Evolutionary conservation across 2,329 filamentous ascomycete genomes (phyloP).

Genomic region (Elsinoe perseae): DNA sequence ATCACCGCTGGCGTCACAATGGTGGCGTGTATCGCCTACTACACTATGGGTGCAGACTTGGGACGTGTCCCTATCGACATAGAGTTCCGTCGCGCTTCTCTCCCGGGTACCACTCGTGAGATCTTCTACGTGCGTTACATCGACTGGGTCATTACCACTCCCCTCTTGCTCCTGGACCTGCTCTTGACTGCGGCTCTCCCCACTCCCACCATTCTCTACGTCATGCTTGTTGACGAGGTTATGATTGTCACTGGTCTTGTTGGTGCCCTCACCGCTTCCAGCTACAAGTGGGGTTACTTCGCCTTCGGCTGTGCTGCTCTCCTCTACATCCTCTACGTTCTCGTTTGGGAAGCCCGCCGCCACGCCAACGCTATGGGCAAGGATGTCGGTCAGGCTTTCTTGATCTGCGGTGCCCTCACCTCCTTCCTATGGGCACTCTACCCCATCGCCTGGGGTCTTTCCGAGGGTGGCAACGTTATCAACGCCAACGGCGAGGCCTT

Average conservation of each 20-base stretch:
- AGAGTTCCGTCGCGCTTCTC: constrained; percentile 45
- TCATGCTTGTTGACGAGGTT: constrained; percentile 55
- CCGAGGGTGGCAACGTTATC: constrained; percentile 59
- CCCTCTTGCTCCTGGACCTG: constrained; percentile 54
- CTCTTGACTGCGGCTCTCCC: constrained; percentile 58
- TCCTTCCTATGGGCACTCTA: constrained; percentile 57
- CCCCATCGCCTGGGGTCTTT: constrained; percentile 56
- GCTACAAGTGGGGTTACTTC: constrained; percentile 64
- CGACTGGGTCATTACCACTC: constrained; percentile 58
- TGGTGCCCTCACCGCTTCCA: constrained; percentile 53
- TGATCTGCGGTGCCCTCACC: constrained; percentile 52
- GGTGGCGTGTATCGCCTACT: constrained; percentile 56
- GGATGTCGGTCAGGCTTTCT: constrained; percentile 47
- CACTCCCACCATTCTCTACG: constrained; percentile 55
- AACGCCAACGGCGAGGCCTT: constrained; percentile 58
- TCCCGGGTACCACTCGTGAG: constrained; percentile 47
- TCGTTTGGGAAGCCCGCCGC: constrained; percentile 49
- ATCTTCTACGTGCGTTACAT: constrained; percentile 62
- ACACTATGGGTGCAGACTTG: constrained; percentile 58
- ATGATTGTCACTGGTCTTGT: constrained; percentile 62
- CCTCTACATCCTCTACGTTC: constrained; percentile 53
- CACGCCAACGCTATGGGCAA: constrained; percentile 50
- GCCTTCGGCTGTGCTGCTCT: constrained; percentile 48
- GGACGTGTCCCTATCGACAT: constrained; percentile 57
- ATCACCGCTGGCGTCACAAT: constrained; percentile 53